Evolutionary conservation across 495 filamentous ascomycete species (phyloP), one percentile per base, ranked within the genome.

Genomic region (Haplographium delicatum): DNA sequence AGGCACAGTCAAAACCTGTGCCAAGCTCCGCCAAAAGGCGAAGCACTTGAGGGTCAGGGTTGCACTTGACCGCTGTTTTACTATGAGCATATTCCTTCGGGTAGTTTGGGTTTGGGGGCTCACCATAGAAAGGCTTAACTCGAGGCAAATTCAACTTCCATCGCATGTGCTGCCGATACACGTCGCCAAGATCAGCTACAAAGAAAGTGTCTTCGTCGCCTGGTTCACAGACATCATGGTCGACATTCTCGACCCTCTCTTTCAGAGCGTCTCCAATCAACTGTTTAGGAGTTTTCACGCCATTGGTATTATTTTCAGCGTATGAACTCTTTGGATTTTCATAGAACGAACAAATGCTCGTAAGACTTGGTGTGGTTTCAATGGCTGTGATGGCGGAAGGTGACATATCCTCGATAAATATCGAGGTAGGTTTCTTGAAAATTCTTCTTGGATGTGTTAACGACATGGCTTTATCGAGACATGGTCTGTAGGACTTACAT

Each of bases 171-270:
- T 99, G 93, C 65, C 93, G 88, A 72, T 97, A 97, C 55, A 97
- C 87, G 72, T 97, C 91, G 64, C 94, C 93, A 69, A 99, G 83
- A 72, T 99, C 93, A 56, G 87, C 91, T 53, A 99, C 94, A 68
- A 95, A 97, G 68, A 97, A 99, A 25, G 93, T 82, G 75, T 96
- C 93, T 69, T 97, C 93, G 50, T 88, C 91, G 49, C 94, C 94
- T 25, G 88, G 76, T 43, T 84, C 86, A 68, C 94, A 97, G 50
- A 68, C 71, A 58, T 96, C 87, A 50, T 84, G 81, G 75, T 98
- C 81, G 57, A 97, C 83, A 55, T 68, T 78, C 51, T 86, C 78
- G 44, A 95, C 83, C 50, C 86, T 89, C 56, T 82, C 79, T 72
- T 85, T 87, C 61, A 96, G 72, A 59, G 89, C 82, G 57, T 88